Base-by-base conservation (phyloP, 2,329 filamentous ascomycete species). In the Aspergillus sp. region DNA sequence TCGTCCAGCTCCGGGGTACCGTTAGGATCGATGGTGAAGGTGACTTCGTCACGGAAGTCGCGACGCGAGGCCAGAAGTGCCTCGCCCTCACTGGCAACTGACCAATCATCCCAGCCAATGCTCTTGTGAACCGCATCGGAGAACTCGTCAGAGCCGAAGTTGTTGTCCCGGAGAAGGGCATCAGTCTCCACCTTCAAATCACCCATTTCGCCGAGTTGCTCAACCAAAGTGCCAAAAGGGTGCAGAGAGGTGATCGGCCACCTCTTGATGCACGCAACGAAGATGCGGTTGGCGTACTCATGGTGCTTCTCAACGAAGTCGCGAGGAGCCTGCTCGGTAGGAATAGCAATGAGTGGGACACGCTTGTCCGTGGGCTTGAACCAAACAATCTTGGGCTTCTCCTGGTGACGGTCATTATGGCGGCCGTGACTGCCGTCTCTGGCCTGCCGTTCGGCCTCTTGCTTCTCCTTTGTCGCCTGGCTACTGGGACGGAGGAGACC, bases 181-280 rank as follows among this genome's bases (percentile, higher is more conserved):
- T 98, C 93, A 2, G 93, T 98, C 74, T 98, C 93, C 49, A 98
- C 91, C 74, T 90, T 95, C 58, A 95, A 79, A 66, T 98, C 90
- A 57, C 93, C 93, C 88, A 97, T 97, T 67, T 89, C 88, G 53
- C 93, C 93, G 46, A 98, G 84, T 72, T 95, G 89, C 73, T 98
- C 93, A 46, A 97, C 90, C 42, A 98, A 83, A 7, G 93, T 98
- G 65, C 93, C 93, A 62, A 98, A 98, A 27, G 93, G 93, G 73
- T 98, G 93, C 48, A 98, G 82, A n/a, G 93, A 98, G 23, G 93
- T 98, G 63, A 98, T 98, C 54, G 93, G 93, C 93, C 93, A 98
- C 64, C 93, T 84, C 80, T 98, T 98, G 73, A 98, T 98, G 74
- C 90, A 96, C 43, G 93, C 93, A 59, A 98, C 93, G 58, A 98